Base-by-base conservation (phyloP, 176 grass and related monocot genomes). In the Neostapfia colusana region DNA sequence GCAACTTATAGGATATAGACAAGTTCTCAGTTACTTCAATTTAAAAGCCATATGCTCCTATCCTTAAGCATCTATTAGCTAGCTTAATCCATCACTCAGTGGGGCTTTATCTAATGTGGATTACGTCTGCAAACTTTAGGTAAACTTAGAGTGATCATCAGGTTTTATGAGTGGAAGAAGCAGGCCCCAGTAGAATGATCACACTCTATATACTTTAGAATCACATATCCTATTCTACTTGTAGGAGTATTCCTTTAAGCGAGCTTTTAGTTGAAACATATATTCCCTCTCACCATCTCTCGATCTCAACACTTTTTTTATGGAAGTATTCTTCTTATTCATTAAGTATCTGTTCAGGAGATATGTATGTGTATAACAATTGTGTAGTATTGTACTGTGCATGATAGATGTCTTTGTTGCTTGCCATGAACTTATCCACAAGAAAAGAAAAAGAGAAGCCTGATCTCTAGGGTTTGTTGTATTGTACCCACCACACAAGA, bases 41-140 rank as follows among this genome's bases (percentile, higher is more conserved):
- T 72, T 36, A 63, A 53, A 61, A n/a, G 26, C 3, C 44, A 40
- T 80, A 70, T 80, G 70, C 70, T 23, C 81, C 75, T 88, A 80
- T 84, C 86, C 70, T 35, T 36, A 74, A 83, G 86, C 25, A 79
- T 75, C 69, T 10, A 28, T 80, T 84, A 75, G 27, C 27, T 70
- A 64, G 38, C 39, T 58, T 80, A 80, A 84, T 73, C 70, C 28
- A 75, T 80, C 81, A 63, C 7, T 69, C 54, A 80, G 86, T 88
- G 81, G 70, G 80, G 70, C 86, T 75, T 88, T 84, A 88, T 76
- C 76, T 49, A 65, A 71, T 76, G 56, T 49, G 56, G 81, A 84
- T 88, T 84, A 88, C 70, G 70, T 88, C 64, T 65, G 76, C 37
- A 23, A 68, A 16, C 69, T 85, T 85, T 77, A 87, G 34, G 27